Percentiles rank a stretch among this genome's conserved stretches.
phyloP scores from a whole-genome alignment of 2,329 filamentous ascomycete species.

The Westerdykella ornata region DNA sequence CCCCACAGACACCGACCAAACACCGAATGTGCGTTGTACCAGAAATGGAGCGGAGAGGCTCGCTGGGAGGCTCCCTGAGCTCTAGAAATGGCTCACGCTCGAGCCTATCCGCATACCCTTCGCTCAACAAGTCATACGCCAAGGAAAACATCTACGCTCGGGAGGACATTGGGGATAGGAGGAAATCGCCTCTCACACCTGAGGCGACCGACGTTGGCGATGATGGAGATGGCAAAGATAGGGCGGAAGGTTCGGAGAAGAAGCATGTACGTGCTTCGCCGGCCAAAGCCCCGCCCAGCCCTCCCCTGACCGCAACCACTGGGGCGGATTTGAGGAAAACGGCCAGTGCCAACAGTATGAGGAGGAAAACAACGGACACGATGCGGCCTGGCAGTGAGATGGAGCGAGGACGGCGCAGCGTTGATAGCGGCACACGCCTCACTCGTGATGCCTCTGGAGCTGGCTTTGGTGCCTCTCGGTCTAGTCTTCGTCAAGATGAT shows the following conservation, averaged over 20 bases:
- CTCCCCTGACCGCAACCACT: constrained; percentile 40
- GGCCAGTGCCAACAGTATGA: constrained; percentile 42
- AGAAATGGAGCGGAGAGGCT: constrained; percentile 42
- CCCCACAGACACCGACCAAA: constrained; percentile 14
- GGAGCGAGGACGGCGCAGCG: constrained; percentile 37
- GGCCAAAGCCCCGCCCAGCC: constrained; percentile 41
- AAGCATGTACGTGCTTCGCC: constrained; percentile 14
- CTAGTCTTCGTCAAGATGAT: constrained; percentile 39
- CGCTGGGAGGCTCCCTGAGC: constrained; percentile 21
- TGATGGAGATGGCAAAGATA: constrained; percentile 6
- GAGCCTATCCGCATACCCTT: constrained; percentile 60
- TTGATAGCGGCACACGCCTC: constrained; percentile 36
- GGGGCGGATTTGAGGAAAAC: constrained; percentile 41
- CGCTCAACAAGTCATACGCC: constrained; percentile 84
- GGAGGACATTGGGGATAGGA: constrained; percentile 32
- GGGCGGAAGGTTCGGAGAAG: constrained; percentile 23
- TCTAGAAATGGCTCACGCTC: constrained; percentile 35
- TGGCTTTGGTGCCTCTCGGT: constrained; percentile 37
- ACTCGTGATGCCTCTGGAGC: constrained; percentile 23
- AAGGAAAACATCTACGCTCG: constrained; percentile 70
- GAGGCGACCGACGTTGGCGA: constrained; percentile 39
- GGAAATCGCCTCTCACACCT: constrained; percentile 31
- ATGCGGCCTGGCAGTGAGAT: constrained; percentile 25
- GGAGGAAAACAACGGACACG: constrained; percentile 32
- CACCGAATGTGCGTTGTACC: constrained; percentile 40